These are phyloP conservation scores for Didymella segeticola DNA, from an alignment of 2,329 filamentous ascomycete species.

Conservation along the genomic window DNA sequence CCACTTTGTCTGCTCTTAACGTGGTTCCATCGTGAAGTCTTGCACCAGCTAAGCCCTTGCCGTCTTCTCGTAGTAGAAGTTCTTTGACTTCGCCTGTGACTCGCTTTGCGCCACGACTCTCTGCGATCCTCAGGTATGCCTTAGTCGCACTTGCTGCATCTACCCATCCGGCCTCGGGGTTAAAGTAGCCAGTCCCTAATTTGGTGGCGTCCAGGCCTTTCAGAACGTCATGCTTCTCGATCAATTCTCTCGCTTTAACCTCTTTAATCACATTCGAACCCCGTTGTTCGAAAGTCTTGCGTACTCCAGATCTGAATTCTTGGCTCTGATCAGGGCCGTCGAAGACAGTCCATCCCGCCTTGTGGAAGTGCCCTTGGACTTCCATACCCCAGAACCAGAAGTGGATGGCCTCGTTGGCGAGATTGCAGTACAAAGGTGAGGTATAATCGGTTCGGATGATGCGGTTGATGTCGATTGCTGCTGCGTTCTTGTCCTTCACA, in stretches of 20 bases:
- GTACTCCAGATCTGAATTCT: conserved; percentile 59
- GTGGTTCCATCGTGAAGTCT: conserved; percentile 54
- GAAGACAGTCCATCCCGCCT: conserved; percentile 66
- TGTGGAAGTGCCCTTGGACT: conserved; percentile 57
- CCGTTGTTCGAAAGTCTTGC: conserved; percentile 59
- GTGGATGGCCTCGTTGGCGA: conserved; percentile 52
- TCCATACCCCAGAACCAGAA: conserved; percentile 51
- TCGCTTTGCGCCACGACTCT: conserved; percentile 55
- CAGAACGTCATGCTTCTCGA: conserved; percentile 49
- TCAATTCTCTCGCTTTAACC: conserved; percentile 46
- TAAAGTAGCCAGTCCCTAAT: conserved; percentile 54
- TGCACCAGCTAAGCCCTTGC: conserved; percentile 52
- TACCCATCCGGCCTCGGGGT: conserved; percentile 61
- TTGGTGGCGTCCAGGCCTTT: conserved; percentile 36
- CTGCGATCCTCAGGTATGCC: conserved; percentile 53
- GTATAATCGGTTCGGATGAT: conserved; percentile 67
- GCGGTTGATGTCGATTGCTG: conserved; percentile 67
- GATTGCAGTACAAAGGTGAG: conserved; percentile 62
- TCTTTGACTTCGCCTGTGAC: conserved; percentile 53
- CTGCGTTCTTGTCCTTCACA: conserved; percentile 59
- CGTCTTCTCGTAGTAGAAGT: conserved; percentile 52
- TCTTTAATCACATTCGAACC: conserved; percentile 50
- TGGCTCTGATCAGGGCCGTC: conserved; percentile 52
- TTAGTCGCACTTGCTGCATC: conserved; percentile 58
- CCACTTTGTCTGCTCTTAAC: conserved; percentile 60